A percentile compares a stretch with the other conserved stretches of the same genome.
Conservation (phyloP, 345 rosid genomes). For the Arabis alpina region DNA sequence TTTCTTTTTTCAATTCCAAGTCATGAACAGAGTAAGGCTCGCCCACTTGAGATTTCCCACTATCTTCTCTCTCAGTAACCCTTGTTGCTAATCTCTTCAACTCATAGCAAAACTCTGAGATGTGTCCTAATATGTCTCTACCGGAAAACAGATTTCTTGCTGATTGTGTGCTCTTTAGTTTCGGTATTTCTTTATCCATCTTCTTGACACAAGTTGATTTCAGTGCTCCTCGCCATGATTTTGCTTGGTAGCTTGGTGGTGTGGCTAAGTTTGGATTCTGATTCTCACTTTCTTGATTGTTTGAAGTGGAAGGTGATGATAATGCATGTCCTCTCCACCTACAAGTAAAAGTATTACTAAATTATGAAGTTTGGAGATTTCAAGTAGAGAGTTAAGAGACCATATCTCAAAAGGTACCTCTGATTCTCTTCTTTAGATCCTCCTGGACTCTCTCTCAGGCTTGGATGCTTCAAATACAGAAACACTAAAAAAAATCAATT, state of each 20-base stretch:
- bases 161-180: conserved; percentile 72
- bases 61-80: conserved; percentile 64
- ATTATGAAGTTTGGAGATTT: not conserved
- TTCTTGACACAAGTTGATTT: conserved; percentile 68
- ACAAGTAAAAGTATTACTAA: conserved; percentile 14
- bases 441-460: conserved; percentile 10
- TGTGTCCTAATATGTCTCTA: conserved; percentile 73
- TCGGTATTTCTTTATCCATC: conserved; percentile 52
- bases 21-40: conserved; percentile 45
- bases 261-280: conserved; percentile 66
- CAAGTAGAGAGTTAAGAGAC: not conserved
- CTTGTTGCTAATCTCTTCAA: conserved; percentile 78
- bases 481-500: not conserved
- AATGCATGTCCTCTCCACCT: conserved; percentile 63
- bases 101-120: conserved; percentile 81
- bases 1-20: conserved; percentile 51
- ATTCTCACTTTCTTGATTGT: conserved; percentile 61
- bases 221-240: conserved; percentile 53
- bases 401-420: conserved; percentile 29
- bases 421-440: conserved; percentile 31
- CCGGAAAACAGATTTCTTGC: conserved; percentile 83
- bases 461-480: conserved; percentile 28
- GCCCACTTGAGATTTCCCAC: conserved; percentile 42
- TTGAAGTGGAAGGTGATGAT: conserved; percentile 46
- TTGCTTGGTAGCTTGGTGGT: conserved; percentile 48